phyloP scores from a whole-genome alignment of 2,329 filamentous ascomycete species.

The Fusarium redolens region DNA sequence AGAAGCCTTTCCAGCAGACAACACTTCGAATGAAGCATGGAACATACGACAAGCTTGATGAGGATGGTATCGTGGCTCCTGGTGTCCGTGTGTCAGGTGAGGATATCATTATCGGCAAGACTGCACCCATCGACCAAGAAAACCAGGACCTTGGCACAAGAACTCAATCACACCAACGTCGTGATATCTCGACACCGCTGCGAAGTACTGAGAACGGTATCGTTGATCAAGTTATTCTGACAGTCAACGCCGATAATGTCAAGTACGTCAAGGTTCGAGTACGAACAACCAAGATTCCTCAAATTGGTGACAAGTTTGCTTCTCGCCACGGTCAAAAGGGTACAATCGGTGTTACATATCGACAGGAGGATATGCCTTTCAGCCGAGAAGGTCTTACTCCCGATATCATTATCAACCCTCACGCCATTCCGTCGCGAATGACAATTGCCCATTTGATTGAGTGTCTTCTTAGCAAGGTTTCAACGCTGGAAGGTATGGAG shows the following conservation, averaged over 20 bases:
- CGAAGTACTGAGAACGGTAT: constrained; percentile 97
- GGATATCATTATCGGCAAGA: constrained; percentile 99
- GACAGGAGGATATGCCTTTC: constrained; percentile 99
- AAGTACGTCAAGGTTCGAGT: constrained; percentile 98
- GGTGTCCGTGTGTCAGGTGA: constrained; percentile 96
- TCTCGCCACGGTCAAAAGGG: constrained; percentile 99
- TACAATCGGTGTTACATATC: constrained; percentile 98
- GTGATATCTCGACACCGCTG: constrained; percentile 94
- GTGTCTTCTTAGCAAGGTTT: constrained; percentile 96
- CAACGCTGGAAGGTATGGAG: constrained; percentile 91
- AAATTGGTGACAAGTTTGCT: constrained; percentile 99
- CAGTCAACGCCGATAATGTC: constrained; percentile 92
- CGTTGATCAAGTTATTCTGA: constrained; percentile 91
- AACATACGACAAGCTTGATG: constrained; percentile 97
- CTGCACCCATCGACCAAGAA: constrained; percentile 91
- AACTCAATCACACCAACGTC: constrained; percentile 89
- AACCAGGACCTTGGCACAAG: constrained; percentile 93
- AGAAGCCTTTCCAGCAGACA: constrained; percentile 90
- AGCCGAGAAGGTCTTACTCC: constrained; percentile 90
- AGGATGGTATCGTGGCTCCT: constrained; percentile 93
- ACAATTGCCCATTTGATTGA: constrained; percentile 99
- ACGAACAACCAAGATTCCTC: constrained; percentile 95
- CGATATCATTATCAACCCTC: constrained; percentile 98
- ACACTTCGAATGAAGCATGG: constrained; percentile 94
- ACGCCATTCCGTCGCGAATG: constrained; percentile 99